These are phyloP conservation scores for Boletus reticulatus DNA, from an alignment of 768 basidiomycete genomes.

Conservation along the genomic window DNA sequence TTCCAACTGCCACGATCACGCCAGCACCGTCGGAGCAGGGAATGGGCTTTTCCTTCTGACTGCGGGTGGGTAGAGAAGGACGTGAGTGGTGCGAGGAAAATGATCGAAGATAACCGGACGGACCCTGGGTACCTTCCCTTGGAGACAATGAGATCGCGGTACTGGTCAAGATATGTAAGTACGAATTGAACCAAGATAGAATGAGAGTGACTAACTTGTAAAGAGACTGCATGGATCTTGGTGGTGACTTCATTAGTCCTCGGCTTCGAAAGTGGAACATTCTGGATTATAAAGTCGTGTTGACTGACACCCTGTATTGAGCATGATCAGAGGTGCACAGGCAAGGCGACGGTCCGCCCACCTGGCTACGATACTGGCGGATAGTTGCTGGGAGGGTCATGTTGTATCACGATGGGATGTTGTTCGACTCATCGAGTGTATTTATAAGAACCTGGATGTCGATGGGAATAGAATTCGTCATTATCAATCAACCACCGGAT, in stretches of 20 bases:
- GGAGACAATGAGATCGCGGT: slow-evolving; percentile 48
- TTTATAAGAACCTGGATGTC: background rate
- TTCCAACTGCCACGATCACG: slow-evolving; percentile 48
- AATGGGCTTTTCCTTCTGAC: slow-evolving; percentile 26
- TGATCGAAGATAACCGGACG: background rate
- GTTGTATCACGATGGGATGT: background rate
- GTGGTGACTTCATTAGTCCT: slow-evolving; percentile 52
- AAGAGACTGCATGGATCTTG: slow-evolving; percentile 54
- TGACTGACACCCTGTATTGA: slow-evolving; percentile 21
- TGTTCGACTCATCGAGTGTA: background rate
- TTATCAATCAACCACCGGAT: too few species aligned
- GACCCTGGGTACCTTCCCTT: slow-evolving; percentile 39
- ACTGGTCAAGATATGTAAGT: slow-evolving; percentile 30
- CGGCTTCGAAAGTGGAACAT: slow-evolving; percentile 29
- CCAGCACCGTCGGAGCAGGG: slow-evolving; percentile 54
- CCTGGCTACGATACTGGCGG: slow-evolving; percentile 18
- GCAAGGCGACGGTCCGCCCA: background rate
- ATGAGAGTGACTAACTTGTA: slow-evolving; percentile 36
- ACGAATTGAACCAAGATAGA: too few species aligned
- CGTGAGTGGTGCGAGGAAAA: slow-evolving; percentile 29
- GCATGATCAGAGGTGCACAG: background rate
- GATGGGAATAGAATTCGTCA: too few species aligned
- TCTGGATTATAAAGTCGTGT: slow-evolving; percentile 28
- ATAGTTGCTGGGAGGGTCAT: slow-evolving; percentile 14
- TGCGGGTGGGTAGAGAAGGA: slow-evolving; percentile 1